phyloP scores from a whole-genome alignment of 176 grass and related monocot species.

The Hordeum marinum region DNA sequence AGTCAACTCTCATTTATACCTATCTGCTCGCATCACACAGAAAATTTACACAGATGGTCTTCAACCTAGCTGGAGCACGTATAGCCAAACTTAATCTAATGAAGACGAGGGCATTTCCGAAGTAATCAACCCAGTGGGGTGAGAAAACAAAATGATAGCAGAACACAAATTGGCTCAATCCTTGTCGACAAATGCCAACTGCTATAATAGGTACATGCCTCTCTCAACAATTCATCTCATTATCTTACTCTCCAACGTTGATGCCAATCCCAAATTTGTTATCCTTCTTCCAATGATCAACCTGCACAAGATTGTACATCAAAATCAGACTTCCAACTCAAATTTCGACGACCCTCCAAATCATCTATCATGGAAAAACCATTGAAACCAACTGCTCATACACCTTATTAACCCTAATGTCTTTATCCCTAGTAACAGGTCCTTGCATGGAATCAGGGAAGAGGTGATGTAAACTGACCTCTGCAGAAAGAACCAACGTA shows the following conservation, averaged over 20 bases:
- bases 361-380: neutral
- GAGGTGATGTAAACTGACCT: conserved; percentile 44
- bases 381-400: neutral
- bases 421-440: neutral
- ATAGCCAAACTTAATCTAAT: neutral
- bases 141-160: conserved; percentile 10
- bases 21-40: neutral
- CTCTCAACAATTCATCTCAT: neutral
- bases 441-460: neutral
- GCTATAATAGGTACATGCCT: conserved; percentile 21
- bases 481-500: conserved; percentile 59
- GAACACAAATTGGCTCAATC: neutral
- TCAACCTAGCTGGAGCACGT: neutral
- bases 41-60: neutral
- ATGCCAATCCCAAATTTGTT: conserved; percentile 85
- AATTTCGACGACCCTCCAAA: neutral
- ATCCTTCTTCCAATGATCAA: conserved; percentile 78
- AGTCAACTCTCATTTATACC: neutral
- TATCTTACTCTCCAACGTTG: conserved; percentile 51
- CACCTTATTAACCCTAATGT: neutral
- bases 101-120: neutral
- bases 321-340: conserved; percentile 1
- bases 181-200: conserved; percentile 29
- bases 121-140: neutral
- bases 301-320: conserved; percentile 40